phyloP scores from a whole-genome alignment of 352 stramenopile species.

The Thraustochytrium striatum region DNA sequence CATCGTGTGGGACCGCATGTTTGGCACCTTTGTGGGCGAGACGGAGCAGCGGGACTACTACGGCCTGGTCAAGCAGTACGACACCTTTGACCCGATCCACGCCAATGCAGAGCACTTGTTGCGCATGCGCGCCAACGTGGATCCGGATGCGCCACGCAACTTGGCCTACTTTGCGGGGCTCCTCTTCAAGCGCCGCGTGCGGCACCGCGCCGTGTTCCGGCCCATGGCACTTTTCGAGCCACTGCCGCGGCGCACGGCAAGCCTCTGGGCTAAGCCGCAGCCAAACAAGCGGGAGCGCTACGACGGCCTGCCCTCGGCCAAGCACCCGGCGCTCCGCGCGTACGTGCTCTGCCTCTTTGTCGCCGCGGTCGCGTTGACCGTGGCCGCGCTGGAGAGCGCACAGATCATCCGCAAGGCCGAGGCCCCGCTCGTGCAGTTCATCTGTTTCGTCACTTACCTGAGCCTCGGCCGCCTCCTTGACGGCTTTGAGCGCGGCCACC shows the following conservation, averaged over 20 bases:
- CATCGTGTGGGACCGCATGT: constrained; percentile 55
- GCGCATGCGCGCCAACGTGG: constrained; percentile 24
- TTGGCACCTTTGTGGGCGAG: constrained; percentile 54
- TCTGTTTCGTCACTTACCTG: neutral
- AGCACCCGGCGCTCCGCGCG: neutral
- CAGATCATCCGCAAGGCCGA: neutral
- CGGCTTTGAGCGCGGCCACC: neutral
- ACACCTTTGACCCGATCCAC: constrained; percentile 45
- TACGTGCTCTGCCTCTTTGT: neutral
- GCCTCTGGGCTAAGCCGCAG: neutral
- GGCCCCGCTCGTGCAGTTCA: neutral
- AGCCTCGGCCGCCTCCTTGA: constrained; percentile 14
- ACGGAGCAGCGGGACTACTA: constrained; percentile 39
- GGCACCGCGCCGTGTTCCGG: constrained; percentile 6
- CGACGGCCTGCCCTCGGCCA: neutral
- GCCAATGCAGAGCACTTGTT: constrained; percentile 31
- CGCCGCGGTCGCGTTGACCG: neutral
- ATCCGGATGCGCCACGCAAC: neutral
- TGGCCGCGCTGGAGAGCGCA: neutral
- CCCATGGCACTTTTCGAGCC: neutral
- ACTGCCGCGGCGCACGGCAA: neutral
- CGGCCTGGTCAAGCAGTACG: constrained; percentile 36
- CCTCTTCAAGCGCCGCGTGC: constrained; percentile 22
- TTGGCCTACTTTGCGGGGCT: constrained; percentile 11
- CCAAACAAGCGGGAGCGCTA: neutral